Percentiles rank a stretch among this genome's conserved stretches.
phyloP scores from a whole-genome alignment of 768 basidiomycete species.

The Tricholoma furcatifolium region DNA sequence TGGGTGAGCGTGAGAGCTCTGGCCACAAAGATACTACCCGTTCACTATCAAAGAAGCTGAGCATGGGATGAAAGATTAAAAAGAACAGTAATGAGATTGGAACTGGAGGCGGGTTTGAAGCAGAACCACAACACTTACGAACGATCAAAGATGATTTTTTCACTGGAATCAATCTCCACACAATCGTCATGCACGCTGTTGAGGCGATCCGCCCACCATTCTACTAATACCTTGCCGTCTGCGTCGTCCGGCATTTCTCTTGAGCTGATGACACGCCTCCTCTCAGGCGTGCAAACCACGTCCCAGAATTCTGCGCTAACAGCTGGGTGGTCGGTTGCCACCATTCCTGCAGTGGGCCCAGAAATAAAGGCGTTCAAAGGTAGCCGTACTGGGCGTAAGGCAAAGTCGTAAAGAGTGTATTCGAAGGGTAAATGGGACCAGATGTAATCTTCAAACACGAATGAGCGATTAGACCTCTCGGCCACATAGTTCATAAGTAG shows the following conservation, averaged over 20 bases:
- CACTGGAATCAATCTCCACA: conserved; percentile 42
- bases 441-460: conserved; percentile 62
- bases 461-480: conserved; percentile 47
- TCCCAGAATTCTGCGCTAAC: conserved; percentile 52
- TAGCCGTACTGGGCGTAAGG: conserved; percentile 48
- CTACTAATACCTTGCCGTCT: conserved; percentile 41
- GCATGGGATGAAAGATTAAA: conserved; percentile 34
- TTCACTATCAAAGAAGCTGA: conserved; percentile 49
- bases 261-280: conserved; percentile 32
- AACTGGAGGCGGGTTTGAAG: background rate
- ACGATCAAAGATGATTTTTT: conserved; percentile 44
- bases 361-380: conserved; percentile 61
- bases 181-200: conserved; percentile 33
- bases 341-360: conserved; percentile 54
- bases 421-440: conserved; percentile 57
- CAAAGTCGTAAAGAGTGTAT: conserved; percentile 54
- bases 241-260: conserved; percentile 33
- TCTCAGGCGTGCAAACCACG: conserved; percentile 40
- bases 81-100: background rate
- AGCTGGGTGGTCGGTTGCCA: conserved; percentile 32
- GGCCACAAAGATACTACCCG: conserved; percentile 45
- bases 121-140: conserved; percentile 33
- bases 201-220: conserved; percentile 51
- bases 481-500: conserved; percentile 54
- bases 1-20: conserved; percentile 43